phyloP scores from a whole-genome alignment of 345 rosid genomes.

The Melaleuca quinquenervia region DNA sequence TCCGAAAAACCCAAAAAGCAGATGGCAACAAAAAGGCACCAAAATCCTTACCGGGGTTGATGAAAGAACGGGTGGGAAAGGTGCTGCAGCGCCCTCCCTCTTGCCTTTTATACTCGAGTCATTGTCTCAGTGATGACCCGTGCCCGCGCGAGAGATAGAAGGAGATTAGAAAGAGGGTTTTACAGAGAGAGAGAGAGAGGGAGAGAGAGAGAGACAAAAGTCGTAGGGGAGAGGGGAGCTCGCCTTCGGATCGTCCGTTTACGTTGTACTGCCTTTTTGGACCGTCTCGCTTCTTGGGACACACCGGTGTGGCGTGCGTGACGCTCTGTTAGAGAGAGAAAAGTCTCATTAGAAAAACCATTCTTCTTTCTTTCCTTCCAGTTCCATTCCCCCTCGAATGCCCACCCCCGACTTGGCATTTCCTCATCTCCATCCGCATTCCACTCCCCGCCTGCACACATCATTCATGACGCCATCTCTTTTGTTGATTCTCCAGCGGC shows the following conservation, averaged over 20 bases:
- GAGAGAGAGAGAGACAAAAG: neutral
- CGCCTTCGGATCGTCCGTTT: constrained; percentile 33
- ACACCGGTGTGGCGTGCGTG: neutral
- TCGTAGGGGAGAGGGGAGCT: neutral
- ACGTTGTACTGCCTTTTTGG: constrained; percentile 17
- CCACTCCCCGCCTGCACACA: neutral
- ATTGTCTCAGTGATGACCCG: neutral
- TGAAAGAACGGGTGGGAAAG: neutral
- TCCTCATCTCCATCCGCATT: neutral
- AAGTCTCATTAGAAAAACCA: neutral
- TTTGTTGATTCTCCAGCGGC: too few species aligned
- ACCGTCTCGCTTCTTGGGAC: constrained; percentile 1
- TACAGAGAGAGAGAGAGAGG: constrained; percentile 4
- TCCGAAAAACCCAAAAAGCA: neutral
- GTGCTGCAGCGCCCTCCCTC: neutral
- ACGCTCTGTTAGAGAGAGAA: neutral
- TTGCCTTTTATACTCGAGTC: neutral
- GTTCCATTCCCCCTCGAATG: neutral
- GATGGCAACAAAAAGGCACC: neutral
- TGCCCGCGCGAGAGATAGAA: neutral
- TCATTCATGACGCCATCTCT: neutral
- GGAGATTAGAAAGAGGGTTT: neutral
- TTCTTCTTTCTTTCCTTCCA: neutral
- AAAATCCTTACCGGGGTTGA: neutral
- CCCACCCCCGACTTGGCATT: neutral